These are phyloP conservation scores for Coemansia sp. DNA, from an alignment of 192 early-diverging fungal species.

Conservation along the genomic window DNA sequence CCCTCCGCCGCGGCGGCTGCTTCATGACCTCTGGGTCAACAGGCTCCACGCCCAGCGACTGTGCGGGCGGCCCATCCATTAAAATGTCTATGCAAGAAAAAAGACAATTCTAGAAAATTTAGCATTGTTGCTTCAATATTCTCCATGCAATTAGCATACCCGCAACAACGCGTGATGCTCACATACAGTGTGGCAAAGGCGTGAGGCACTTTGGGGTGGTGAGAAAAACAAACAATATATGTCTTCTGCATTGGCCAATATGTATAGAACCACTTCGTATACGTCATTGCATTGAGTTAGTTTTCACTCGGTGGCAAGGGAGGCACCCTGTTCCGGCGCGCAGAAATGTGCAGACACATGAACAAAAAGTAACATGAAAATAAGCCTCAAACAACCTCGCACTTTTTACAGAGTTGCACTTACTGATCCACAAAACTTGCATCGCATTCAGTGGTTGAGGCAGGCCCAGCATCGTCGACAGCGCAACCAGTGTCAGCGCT, in stretches of 20 bases:
- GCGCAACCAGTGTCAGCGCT: slow-evolving; percentile 83
- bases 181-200: background rate
- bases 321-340: background rate
- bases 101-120: background rate
- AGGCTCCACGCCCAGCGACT: slow-evolving; percentile 93
- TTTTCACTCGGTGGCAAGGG: slow-evolving; percentile 1
- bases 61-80: slow-evolving; percentile 97
- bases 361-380: background rate
- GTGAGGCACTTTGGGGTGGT: background rate
- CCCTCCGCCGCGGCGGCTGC: slow-evolving; percentile 75
- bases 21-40: slow-evolving; percentile 90
- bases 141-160: background rate
- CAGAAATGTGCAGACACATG: background rate
- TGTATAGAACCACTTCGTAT: background rate
- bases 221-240: background rate
- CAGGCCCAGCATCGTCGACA: slow-evolving; percentile 80
- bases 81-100: slow-evolving; percentile 73
- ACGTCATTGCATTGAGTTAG: background rate
- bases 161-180: background rate
- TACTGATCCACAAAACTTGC: slow-evolving; percentile 97
- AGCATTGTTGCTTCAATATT: too few species aligned
- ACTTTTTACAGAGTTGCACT: slow-evolving; percentile 40
- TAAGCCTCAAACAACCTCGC: background rate
- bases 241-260: background rate
- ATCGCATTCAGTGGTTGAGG: slow-evolving; percentile 94